Evolutionary conservation across 2,329 filamentous ascomycete genomes (phyloP).

Genomic region (Aspergillus ibericus): DNA sequence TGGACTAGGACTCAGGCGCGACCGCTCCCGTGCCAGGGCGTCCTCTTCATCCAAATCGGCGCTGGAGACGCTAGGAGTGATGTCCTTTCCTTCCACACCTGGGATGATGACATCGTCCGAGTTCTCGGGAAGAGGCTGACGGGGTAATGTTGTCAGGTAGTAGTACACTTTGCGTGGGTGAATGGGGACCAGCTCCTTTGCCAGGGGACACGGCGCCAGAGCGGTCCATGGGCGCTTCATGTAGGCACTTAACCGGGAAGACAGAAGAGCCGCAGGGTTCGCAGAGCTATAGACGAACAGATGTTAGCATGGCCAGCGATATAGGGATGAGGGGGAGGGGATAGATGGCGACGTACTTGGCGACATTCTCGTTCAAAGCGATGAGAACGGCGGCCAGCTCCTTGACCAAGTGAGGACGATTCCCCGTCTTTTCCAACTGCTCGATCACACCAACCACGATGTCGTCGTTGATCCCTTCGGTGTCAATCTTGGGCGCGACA

Average conservation of each 20-base stretch:
- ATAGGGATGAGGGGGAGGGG: constrained; percentile 3
- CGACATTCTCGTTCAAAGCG: constrained; percentile 74
- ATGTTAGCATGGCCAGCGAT: constrained; percentile 17
- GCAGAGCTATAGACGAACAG: constrained; percentile 67
- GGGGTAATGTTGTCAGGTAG: constrained; percentile 85
- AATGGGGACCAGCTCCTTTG: constrained; percentile 87
- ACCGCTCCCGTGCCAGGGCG: constrained; percentile 57
- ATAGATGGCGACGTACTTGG: constrained; percentile 69
- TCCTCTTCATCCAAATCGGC: constrained; percentile 71
- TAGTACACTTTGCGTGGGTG: constrained; percentile 96
- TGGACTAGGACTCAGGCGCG: constrained; percentile 80
- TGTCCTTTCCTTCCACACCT: constrained; percentile 58
- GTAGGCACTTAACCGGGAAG: constrained; percentile 84
- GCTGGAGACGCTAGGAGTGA: constrained; percentile 82
- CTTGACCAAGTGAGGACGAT: constrained; percentile 91
- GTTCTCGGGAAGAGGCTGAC: constrained; percentile 74
- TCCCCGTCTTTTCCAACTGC: constrained; percentile 84
- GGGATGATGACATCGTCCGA: constrained; percentile 53
- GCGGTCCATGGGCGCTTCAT: constrained; percentile 84
- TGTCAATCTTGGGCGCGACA: constrained; percentile 63
- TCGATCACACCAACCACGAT: constrained; percentile 89
- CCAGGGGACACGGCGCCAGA: constrained; percentile 77
- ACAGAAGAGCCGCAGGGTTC: constrained; percentile 93
- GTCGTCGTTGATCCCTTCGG: constrained; percentile 86
- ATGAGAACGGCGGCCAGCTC: constrained; percentile 82